Evolutionary conservation across 2,329 filamentous ascomycete species (phyloP), one percentile per base, ranked within the genome.

Genomic region (Aspergillus spinulosporus): DNA sequence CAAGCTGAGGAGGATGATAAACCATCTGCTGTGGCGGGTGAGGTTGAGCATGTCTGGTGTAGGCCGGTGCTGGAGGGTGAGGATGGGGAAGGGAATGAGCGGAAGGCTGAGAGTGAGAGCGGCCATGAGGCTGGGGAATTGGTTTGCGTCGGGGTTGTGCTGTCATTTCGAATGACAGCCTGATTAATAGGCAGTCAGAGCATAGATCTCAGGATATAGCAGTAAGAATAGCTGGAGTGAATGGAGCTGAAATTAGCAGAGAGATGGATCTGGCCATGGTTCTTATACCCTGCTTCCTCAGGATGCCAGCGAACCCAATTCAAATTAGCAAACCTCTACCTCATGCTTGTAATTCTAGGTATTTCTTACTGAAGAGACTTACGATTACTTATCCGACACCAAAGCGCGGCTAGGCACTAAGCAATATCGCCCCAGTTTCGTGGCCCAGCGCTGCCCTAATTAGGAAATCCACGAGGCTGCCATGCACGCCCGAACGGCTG

Each of bases 381-480:
- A 44, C n/a, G 21, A 44, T 11, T 9, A 0, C 3, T n/a, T 6
- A 5, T n/a, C 21, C n/a, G 5, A 4, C 9, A 28, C 21, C 21
- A 5, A n/a, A 1, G 15, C 14, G 9, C 3, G 9, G 9, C 9
- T 9, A 26, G 0, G 3, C 1, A 44, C 8, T n/a, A 28, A 9
- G 12, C 9, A 11, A 15, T 11, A 28, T n/a, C 40, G 21, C n/a
- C 6, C 2, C 8, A 9, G 5, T 8, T 14, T 26, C 9, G 42
- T 44, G 42, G 5, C 42, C 42, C 12, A 44, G 42, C 42, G 42
- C 42, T 44, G 42, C 42, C 42, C 42, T 44, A 44, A 44, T 44
- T 21, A 5, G 42, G 42, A 44, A 44, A 28, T 44, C 42, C 15
- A 44, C 42, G 42, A 44, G 42, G 42, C 42, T 44, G 9, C 11